Conservation (phyloP, 2,329 filamentous ascomycete genomes). For the Hypoxylon sp. region DNA sequence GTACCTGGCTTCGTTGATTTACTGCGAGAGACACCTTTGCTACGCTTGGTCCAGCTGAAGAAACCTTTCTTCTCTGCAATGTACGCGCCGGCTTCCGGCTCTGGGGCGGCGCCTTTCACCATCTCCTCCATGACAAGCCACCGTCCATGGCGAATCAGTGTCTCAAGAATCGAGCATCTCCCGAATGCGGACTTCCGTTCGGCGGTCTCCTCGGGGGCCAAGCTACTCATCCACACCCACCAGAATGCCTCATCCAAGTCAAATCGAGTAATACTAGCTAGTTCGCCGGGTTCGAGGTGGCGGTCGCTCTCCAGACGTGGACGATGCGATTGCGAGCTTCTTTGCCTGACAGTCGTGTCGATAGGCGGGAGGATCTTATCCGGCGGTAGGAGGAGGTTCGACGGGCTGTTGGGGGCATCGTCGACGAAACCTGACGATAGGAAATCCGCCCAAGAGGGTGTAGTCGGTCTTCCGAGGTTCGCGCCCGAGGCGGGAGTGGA, state of each 20-base stretch:
- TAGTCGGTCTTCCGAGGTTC: conserved; percentile 82
- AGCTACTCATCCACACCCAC: conserved; percentile 99
- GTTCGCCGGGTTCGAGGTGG: conserved; percentile 85
- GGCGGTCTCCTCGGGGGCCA: conserved; percentile 87
- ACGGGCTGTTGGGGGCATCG: conserved; percentile 67
- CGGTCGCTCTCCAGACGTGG: conserved; percentile 73
- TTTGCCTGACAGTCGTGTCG: conserved; percentile 73
- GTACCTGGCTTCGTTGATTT: conserved; percentile 73
- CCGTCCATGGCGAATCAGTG: conserved; percentile 77
- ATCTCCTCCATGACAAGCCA: conserved; percentile 98
- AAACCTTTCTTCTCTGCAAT: conserved; percentile 96
- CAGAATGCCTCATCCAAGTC: conserved; percentile 96
- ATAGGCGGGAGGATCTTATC: conserved; percentile 92
- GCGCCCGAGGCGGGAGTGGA: conserved; percentile 72
- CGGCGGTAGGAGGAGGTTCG: conserved; percentile 82
- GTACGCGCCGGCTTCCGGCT: conserved; percentile 84
- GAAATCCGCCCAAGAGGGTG: conserved; percentile 98
- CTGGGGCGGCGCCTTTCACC: conserved; percentile 88
- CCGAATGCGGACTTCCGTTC: conserved; percentile 93
- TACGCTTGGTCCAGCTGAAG: conserved; percentile 83
- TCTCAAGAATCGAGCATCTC: conserved; percentile 91
- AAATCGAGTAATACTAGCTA: conserved; percentile 87
- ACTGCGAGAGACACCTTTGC: conserved; percentile 69
- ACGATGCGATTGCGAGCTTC: conserved; percentile 86
- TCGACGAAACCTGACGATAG: conserved; percentile 92